These are phyloP conservation scores for Ambrosiella xylebori DNA, from an alignment of 2,329 filamentous ascomycete species.

Conservation along the genomic window DNA sequence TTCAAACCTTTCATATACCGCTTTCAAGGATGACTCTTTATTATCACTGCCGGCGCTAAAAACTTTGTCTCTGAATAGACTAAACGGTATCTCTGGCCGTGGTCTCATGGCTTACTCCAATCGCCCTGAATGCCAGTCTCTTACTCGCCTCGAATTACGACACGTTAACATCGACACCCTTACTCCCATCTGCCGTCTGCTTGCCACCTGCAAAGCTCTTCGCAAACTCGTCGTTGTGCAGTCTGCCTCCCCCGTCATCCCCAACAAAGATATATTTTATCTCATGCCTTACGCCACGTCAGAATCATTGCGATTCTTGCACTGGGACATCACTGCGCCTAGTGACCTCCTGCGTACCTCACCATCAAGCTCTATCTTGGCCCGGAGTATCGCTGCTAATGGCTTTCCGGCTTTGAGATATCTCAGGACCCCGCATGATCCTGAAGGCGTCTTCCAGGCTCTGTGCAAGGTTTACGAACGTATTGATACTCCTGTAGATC, in stretches of 20 bases:
- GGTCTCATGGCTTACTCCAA: constrained; percentile 42
- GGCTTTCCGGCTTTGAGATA: constrained; percentile 45
- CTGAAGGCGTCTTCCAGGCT: constrained; percentile 49
- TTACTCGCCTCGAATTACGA: constrained; percentile 35
- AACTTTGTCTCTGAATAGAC: constrained; percentile 36
- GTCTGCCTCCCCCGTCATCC: constrained; percentile 34
- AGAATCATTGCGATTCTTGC: constrained; percentile 32
- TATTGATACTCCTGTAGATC: constrained; percentile 34
- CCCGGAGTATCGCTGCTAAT: constrained; percentile 40
- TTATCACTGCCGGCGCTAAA: constrained; percentile 36
- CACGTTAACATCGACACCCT: constrained; percentile 40
- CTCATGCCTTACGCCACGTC: constrained; percentile 49
- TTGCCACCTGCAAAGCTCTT: constrained; percentile 36
- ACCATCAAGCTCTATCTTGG: constrained; percentile 37
- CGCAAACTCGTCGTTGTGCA: constrained; percentile 38
- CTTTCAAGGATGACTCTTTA: constrained; percentile 40
- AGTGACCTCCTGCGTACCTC: constrained; percentile 29
- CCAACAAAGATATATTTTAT: constrained; percentile 37
- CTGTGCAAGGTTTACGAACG: constrained; percentile 47
- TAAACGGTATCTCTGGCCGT: constrained; percentile 36
- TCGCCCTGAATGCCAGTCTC: constrained; percentile 25
- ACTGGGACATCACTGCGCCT: constrained; percentile 46
- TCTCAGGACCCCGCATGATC: constrained; percentile 50
- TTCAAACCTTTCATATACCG: constrained; percentile 35
- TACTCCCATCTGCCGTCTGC: constrained; percentile 38